Conservation (phyloP, 1,284 basidiomycete species). For the Dichomitus squalens region DNA sequence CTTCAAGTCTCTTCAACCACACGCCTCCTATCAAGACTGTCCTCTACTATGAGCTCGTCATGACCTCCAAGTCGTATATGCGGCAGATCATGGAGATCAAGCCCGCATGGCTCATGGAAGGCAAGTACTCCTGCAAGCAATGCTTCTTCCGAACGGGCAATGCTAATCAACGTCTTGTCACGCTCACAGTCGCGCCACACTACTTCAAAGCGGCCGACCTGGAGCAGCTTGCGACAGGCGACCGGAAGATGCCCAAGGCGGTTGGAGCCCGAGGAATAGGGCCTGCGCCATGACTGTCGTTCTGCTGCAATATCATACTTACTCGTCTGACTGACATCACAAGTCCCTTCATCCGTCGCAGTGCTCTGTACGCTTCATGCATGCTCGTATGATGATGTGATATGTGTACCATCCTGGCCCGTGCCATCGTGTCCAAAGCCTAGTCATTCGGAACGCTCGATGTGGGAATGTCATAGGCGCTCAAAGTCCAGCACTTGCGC, state of each 20-base stretch:
- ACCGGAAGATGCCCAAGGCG: slow-evolving; percentile 90
- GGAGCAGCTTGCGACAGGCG: slow-evolving; percentile 79
- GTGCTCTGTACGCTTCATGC: background rate
- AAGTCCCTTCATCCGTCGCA: too few species aligned
- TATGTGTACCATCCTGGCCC: background rate
- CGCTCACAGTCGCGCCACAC: slow-evolving; percentile 79
- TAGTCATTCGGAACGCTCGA: too few species aligned
- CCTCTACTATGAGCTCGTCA: slow-evolving; percentile 93
- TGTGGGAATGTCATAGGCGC: too few species aligned
- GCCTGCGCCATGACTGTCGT: slow-evolving; percentile 1
- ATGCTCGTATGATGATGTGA: background rate
- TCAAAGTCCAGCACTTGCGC: too few species aligned
- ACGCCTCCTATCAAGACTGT: slow-evolving; percentile 92
- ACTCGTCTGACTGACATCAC: background rate
- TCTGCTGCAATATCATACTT: background rate
- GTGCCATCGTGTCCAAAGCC: too few species aligned
- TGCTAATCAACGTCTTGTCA: background rate
- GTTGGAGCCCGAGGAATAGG: slow-evolving; percentile 36
- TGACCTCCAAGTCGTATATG: slow-evolving; percentile 88
- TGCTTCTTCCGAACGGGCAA: background rate
- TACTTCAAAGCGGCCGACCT: slow-evolving; percentile 91
- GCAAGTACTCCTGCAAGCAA: slow-evolving; percentile 43
- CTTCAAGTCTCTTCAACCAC: slow-evolving; percentile 91
- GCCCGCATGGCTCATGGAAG: slow-evolving; percentile 90
- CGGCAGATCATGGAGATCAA: slow-evolving; percentile 98